These are phyloP conservation scores for button mushroom (Agaricus bisporus) DNA, from an alignment of 768 basidiomycete genomes.

Conservation along the genomic window DNA sequence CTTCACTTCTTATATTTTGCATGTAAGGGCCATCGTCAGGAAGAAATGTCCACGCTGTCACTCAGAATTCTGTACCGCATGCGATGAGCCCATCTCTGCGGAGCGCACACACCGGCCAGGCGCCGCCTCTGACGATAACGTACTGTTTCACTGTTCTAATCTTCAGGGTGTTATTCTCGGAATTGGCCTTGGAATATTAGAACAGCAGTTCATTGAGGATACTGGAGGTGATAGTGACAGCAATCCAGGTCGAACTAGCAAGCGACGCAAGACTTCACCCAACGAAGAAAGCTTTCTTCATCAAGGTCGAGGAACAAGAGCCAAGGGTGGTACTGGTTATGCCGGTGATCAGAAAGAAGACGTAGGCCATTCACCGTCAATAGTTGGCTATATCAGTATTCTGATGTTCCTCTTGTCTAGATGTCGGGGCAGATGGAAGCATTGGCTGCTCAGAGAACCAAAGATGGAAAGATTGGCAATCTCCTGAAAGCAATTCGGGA, in stretches of 20 bases:
- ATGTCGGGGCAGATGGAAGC: constrained; percentile 79
- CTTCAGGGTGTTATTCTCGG: constrained; percentile 87
- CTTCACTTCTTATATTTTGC: constrained; percentile 63
- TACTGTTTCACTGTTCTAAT: constrained; percentile 83
- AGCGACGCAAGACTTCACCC: constrained; percentile 39
- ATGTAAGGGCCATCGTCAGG: constrained; percentile 52
- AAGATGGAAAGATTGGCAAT: constrained; percentile 68
- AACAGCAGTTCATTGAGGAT: constrained; percentile 52
- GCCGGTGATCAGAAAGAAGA: constrained; percentile 81
- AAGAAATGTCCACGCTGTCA: constrained; percentile 60
- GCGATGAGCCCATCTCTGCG: constrained; percentile 56
- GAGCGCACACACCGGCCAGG: constrained; percentile 22
- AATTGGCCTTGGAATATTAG: constrained; percentile 84
- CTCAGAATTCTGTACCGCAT: constrained; percentile 64
- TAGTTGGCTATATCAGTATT: background rate
- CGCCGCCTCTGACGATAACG: constrained; percentile 20
- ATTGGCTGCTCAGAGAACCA: constrained; percentile 58
- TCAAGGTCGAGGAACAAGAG: constrained; percentile 49
- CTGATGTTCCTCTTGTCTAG: constrained; percentile 30
- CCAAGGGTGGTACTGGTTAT: constrained; percentile 81
- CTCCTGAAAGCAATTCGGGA: constrained; percentile 69
- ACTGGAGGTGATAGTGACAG: constrained; percentile 24
- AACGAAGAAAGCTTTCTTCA: constrained; percentile 41
- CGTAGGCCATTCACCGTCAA: constrained; percentile 39
- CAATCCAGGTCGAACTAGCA: constrained; percentile 28